phyloP scores from a whole-genome alignment of 352 stramenopile genomes.

The Phytophthora citrophthora region DNA sequence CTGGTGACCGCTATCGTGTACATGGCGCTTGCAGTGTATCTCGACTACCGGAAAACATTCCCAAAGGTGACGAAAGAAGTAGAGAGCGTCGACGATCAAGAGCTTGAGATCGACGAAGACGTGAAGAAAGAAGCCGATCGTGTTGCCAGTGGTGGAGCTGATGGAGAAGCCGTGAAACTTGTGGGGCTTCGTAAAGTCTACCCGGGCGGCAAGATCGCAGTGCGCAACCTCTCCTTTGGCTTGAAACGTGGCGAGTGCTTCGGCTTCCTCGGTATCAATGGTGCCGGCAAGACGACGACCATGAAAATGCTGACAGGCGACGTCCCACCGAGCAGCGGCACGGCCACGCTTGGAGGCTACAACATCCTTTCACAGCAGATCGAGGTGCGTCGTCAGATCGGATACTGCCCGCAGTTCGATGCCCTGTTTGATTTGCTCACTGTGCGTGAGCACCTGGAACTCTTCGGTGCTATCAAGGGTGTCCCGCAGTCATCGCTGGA shows the following conservation, averaged over 20 bases:
- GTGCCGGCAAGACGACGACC: slow-evolving; percentile 94
- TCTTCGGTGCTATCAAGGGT: slow-evolving; percentile 93
- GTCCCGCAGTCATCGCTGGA: slow-evolving; percentile 75
- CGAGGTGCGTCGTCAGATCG: slow-evolving; percentile 75
- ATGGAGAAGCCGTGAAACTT: slow-evolving; percentile 49
- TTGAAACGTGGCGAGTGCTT: slow-evolving; percentile 90
- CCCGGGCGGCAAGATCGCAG: slow-evolving; percentile 71
- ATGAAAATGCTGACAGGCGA: slow-evolving; percentile 95
- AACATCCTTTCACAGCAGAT: slow-evolving; percentile 55
- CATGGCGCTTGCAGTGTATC: slow-evolving; percentile 43
- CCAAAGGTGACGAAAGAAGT: slow-evolving; percentile 48
- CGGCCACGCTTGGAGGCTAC: slow-evolving; percentile 41
- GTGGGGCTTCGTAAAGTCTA: slow-evolving; percentile 83
- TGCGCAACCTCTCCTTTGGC: slow-evolving; percentile 74
- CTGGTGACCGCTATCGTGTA: slow-evolving; percentile 42
- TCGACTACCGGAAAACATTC: slow-evolving; percentile 68
- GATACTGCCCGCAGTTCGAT: slow-evolving; percentile 93
- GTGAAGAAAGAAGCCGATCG: slow-evolving; percentile 47
- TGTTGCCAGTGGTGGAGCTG: slow-evolving; percentile 30
- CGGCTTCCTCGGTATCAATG: slow-evolving; percentile 94
- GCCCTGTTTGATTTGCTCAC: slow-evolving; percentile 85
- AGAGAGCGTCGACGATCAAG: slow-evolving; percentile 27
- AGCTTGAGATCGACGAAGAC: slow-evolving; percentile 46
- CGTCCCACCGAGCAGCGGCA: slow-evolving; percentile 55
- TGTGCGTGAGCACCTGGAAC: slow-evolving; percentile 87